Conservation (phyloP, 2,329 filamentous ascomycete genomes). For the Septoria petroselini region DNA sequence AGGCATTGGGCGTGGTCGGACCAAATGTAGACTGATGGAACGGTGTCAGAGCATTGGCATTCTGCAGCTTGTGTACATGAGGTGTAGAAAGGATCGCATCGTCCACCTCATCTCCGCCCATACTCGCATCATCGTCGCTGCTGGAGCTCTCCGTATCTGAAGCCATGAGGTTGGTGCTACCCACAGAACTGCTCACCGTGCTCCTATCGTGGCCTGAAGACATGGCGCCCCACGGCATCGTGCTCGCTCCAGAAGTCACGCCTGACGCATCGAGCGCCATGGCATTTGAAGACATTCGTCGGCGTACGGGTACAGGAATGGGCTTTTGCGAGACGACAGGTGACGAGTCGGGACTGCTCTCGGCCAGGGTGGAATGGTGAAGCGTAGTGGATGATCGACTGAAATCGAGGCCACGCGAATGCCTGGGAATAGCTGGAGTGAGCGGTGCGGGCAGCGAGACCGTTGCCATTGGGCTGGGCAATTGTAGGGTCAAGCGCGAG, state of each 20-base stretch:
- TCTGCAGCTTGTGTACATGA: constrained; percentile 62
- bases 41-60: constrained; percentile 46
- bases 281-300: constrained; percentile 39
- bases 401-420: constrained; percentile 88
- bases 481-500: constrained; percentile 64
- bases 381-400: constrained; percentile 89
- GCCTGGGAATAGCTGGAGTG: constrained; percentile 61
- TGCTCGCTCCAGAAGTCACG: constrained; percentile 32
- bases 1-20: constrained; percentile 50
- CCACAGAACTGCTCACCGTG: constrained; percentile 74
- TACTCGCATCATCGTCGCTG: constrained; percentile 56
- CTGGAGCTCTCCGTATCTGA: constrained; percentile 73
- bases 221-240: constrained; percentile 25
- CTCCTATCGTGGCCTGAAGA: constrained; percentile 57
- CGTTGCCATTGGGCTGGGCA: constrained; percentile 49
- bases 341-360: constrained; percentile 85
- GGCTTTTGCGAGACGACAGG: constrained; percentile 74
- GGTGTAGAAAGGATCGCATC: constrained; percentile 82
- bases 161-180: constrained; percentile 73
- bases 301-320: constrained; percentile 56
- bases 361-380: constrained; percentile 90
- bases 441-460: constrained; percentile 37
- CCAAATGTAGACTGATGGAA: constrained; percentile 31
- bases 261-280: constrained; percentile 63
- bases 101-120: constrained; percentile 49